Evolutionary conservation across 306 rosid species (phyloP), one percentile per base, ranked within the genome.

Genomic region (Elaeagnus macrophylla): DNA sequence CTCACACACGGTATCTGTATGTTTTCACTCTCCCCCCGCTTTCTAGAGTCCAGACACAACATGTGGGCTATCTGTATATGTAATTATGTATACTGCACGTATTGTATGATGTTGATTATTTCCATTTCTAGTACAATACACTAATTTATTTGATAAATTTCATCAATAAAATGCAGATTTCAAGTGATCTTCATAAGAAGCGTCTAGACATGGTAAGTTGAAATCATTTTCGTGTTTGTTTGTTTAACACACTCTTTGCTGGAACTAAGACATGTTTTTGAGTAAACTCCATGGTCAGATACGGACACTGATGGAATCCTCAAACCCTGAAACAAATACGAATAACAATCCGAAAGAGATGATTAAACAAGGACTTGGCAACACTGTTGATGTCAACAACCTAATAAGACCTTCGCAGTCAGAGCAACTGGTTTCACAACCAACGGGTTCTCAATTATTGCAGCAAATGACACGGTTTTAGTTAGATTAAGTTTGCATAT

Each of bases 121-220:
- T 60, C 65, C 4, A 25, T 62, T 12, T 60, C 65, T 14, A 53
- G 13, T 41, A 8, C 57, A 39, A 7, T 64, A 45, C 19, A 39
- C 59, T 51, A 53, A 19, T n/a, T 44, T 44, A 63, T 73, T 54
- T 74, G 57, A 56, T 57, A 38, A 53, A 40, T 54, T 44, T 15
- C 62, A 41, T 68, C 64, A 65, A 51, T 37, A 66, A 74, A 65
- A 50, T 79, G 77, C 93, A 84, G 99, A 66, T 70, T 70, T 60
- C 60, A 25, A 81, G 66, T 66, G 94, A 87, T 60, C 72, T 79
- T 43, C 90, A 93, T 79, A 80, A 84, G 70, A 93, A 74, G 70
- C 95, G 99, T 53, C 57, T 84, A 54, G 95, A 93, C 65, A 46
- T 76, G 72, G 99, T 93, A 72, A 75, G 86, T 68, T 49, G 53